Evolutionary conservation across 192 early-diverging fungal species (phyloP), one percentile per base, ranked within the genome.

Genomic region (Coemansia sp.): DNA sequence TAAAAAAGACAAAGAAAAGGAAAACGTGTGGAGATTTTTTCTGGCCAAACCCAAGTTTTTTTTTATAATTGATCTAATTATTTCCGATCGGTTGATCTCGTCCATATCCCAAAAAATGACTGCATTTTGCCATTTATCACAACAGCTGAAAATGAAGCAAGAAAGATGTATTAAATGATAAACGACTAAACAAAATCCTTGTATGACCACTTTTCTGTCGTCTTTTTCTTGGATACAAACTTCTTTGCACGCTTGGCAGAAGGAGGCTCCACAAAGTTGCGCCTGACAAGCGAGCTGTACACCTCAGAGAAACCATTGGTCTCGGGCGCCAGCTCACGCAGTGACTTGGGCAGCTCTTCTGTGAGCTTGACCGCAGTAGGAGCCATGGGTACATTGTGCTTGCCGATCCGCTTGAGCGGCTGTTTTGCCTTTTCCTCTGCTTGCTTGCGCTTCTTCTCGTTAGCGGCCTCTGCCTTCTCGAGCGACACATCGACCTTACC

Each of bases 291-390:
- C 63, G 72, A 75, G 66, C 60, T 75, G 57, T 68, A 74, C 34
- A 59, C 57, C 31, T 75, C 69, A 1, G 66, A 20, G 26, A 66
- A 74, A 61, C 58, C 51, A 45, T 68, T 81, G 56, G 64, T 58
- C 70, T 81, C 78, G n/a, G 73, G 78, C 69, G 66, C 64, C 63
- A 81, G 73, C 61, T 74, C 58, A 43, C 78, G 72, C 55, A 81
- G 62, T 30, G 73, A 75, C 5, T 60, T 45, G 4, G 78, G 70
- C 29, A 81, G 66, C 39, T 81, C 78, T 33, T 81, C 78, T 2
- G 68, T 59, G 8, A 75, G 72, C 69, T 81, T 74, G 59, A 81
- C 78, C 5, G 66, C 78, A 7, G 68, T 66, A 21, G 67, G 72
- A 7, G 63, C 29, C 58, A 71, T 31, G 12, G 73, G 72, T 30